Conservation (phyloP, 2,329 filamentous ascomycete genomes). For the Trichoderma sp. region DNA sequence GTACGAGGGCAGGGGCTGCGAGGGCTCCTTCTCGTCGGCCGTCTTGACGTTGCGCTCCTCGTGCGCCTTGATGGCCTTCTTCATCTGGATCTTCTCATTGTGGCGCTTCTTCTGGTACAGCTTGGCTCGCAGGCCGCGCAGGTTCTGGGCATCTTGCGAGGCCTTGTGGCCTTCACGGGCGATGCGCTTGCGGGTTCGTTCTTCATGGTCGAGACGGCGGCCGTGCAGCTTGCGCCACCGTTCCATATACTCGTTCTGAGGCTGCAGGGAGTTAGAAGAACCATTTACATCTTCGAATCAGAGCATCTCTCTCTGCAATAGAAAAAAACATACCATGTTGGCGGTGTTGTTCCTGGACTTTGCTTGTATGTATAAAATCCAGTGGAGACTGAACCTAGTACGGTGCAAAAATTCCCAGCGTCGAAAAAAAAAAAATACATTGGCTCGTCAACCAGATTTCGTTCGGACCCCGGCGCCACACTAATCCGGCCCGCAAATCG, state of each 20-base stretch:
- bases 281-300: background rate
- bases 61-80: constrained; percentile 89
- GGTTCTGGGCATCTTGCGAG: constrained; percentile 88
- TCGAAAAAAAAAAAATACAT: constrained; percentile 24
- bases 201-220: constrained; percentile 73
- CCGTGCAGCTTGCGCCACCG: constrained; percentile 63
- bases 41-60: constrained; percentile 97
- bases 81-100: constrained; percentile 98
- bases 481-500: constrained; percentile 35
- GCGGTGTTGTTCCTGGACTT: constrained; percentile 18
- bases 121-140: constrained; percentile 90
- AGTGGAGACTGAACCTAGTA: constrained; percentile 1
- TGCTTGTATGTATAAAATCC: constrained; percentile 13
- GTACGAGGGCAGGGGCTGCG: constrained; percentile 85
- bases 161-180: constrained; percentile 89
- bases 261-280: constrained; percentile 48
- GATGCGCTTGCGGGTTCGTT: constrained; percentile 80
- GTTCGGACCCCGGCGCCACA: constrained; percentile 36
- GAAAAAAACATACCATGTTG: constrained; percentile 36
- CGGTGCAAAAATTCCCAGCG: constrained; percentile 32
- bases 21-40: constrained; percentile 74
- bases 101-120: constrained; percentile 89
- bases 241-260: constrained; percentile 80
- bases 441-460: constrained; percentile 22
- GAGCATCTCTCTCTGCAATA: background rate